A percentile compares a stretch with the other conserved stretches of the same genome.
Evolutionary conservation across 2,329 filamentous ascomycete genomes (phyloP).

Genomic region (Penicillium sp.): DNA sequence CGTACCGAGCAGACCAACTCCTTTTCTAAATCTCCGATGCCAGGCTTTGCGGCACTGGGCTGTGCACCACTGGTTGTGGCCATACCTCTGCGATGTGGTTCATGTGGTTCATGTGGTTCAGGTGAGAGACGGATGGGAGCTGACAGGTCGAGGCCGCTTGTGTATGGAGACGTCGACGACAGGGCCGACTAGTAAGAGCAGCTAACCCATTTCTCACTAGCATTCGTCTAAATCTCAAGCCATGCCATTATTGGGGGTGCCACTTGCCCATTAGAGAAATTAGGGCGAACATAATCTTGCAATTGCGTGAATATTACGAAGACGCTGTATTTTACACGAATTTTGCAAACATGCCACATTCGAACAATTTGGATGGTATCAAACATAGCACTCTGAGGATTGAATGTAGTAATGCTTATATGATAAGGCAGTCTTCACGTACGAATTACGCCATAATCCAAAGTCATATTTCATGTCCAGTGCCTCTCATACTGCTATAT

Average conservation of each 20-base stretch:
- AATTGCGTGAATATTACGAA: neutral
- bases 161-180: neutral
- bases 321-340: neutral
- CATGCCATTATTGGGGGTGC: neutral
- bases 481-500: neutral
- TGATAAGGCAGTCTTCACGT: too few species aligned
- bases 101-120: neutral
- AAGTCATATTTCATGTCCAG: neutral
- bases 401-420: neutral
- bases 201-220: neutral
- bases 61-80: constrained; percentile 9
- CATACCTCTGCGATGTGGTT: constrained; percentile 5
- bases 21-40: constrained; percentile 69
- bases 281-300: neutral
- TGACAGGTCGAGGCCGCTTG: neutral
- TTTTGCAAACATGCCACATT: neutral
- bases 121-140: constrained; percentile 1
- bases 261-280: neutral
- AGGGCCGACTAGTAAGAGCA: neutral
- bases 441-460: too few species aligned
- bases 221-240: neutral
- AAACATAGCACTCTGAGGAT: neutral
- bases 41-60: constrained; percentile 14
- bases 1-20: constrained; percentile 93
- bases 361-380: neutral